A percentile compares a stretch with the other conserved stretches of the same genome.
These are phyloP conservation scores for California macrophylla DNA, from an alignment of 441 rosid species.

Conservation along the genomic window DNA sequence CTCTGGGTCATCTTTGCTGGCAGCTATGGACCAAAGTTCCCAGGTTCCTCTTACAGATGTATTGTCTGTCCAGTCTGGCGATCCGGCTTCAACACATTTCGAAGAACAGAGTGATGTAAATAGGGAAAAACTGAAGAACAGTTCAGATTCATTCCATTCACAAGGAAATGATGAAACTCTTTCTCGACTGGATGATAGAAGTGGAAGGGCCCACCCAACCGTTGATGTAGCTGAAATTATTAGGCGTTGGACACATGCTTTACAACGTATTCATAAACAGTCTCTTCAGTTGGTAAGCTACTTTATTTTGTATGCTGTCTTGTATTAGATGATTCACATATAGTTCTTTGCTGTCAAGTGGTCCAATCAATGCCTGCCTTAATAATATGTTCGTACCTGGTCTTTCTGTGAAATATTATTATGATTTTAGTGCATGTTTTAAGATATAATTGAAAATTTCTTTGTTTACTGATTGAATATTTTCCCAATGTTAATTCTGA, in stretches of 20 bases:
- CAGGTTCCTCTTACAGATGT: conserved; percentile 64
- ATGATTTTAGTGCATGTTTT: too few relatives aligned
- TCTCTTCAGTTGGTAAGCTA: conserved; percentile 84
- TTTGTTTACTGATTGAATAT: neutral
- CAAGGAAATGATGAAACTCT: conserved; percentile 55
- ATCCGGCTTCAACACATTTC: conserved; percentile 29
- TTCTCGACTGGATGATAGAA: conserved; percentile 76
- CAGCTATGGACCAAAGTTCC: conserved; percentile 97
- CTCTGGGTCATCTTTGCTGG: conserved; percentile 86
- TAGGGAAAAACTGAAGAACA: conserved; percentile 36
- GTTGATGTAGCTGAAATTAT: conserved; percentile 97
- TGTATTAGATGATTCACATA: neutral
- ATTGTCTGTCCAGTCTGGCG: conserved; percentile 45
- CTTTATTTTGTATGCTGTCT: conserved; percentile 12
- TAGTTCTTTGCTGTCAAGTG: conserved; percentile 1
- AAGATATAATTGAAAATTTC: neutral
- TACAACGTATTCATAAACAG: conserved; percentile 95
- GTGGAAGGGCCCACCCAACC: conserved; percentile 75
- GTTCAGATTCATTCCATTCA: conserved; percentile 35
- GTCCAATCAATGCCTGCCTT: neutral
- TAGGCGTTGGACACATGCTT: conserved; percentile 98
- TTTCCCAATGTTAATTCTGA: neutral
- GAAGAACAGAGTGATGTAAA: conserved; percentile 55
- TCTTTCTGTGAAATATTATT: too few relatives aligned
- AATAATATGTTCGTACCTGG: neutral